These are phyloP conservation scores for Cicer arietinum DNA, from an alignment of 306 rosid genomes.

Conservation along the genomic window DNA sequence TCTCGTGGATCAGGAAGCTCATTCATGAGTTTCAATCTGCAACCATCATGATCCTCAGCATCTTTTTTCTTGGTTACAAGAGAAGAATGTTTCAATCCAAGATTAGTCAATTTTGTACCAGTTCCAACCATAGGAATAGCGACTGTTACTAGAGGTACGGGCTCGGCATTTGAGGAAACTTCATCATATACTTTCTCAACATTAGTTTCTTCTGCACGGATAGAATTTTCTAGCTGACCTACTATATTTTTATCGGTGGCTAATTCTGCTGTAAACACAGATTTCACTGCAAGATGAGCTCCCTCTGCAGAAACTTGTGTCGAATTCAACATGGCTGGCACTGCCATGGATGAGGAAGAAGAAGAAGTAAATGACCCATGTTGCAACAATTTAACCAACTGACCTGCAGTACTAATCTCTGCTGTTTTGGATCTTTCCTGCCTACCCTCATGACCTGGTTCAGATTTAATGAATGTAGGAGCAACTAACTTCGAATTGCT, in stretches of 20 bases:
- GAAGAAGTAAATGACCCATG: conserved; percentile 49
- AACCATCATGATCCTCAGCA: conserved; percentile 39
- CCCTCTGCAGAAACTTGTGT: conserved; percentile 39
- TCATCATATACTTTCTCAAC: conserved; percentile 44
- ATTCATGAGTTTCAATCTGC: conserved; percentile 54
- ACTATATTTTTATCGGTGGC: conserved; percentile 38
- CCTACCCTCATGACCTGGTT: conserved; percentile 47
- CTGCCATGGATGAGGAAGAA: conserved; percentile 38
- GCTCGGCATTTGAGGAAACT: conserved; percentile 48
- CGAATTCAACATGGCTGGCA: conserved; percentile 25
- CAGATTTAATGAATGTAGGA: conserved; percentile 58
- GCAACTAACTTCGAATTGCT: conserved; percentile 46
- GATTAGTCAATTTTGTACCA: conserved; percentile 43
- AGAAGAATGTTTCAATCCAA: conserved; percentile 41
- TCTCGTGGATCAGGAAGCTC: conserved; percentile 50
- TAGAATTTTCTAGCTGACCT: conserved; percentile 40
- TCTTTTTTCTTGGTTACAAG: conserved; percentile 42
- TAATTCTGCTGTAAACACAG: conserved; percentile 51
- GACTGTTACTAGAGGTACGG: conserved; percentile 43
- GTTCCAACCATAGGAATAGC: conserved; percentile 42
- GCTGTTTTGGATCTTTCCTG: conserved; percentile 46
- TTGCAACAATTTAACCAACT: conserved; percentile 41
- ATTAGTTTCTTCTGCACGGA: conserved; percentile 27
- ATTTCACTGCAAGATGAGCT: conserved; percentile 36
- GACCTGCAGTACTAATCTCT: conserved; percentile 46